Evolutionary conservation across 2,329 filamentous ascomycete genomes (phyloP).

Genomic region (Fusarium longipes): DNA sequence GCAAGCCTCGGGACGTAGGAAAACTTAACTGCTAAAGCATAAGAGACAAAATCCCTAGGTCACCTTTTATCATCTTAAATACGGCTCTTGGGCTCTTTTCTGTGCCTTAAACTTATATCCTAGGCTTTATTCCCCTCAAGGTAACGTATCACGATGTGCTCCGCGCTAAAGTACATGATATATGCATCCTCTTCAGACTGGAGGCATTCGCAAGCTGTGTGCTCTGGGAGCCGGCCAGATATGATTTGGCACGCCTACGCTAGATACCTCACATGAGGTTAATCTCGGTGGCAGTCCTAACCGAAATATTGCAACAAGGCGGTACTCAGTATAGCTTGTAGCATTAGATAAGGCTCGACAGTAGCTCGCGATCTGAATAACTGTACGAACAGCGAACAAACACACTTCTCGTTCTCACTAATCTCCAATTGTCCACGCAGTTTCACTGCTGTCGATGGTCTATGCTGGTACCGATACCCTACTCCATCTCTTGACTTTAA

Average conservation of each 20-base stretch:
- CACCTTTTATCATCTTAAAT: too few species aligned
- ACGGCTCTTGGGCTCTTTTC: too few species aligned
- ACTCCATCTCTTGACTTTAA: constrained; percentile 3
- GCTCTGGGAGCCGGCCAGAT: background rate
- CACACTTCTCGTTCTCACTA: background rate
- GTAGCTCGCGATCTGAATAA: background rate
- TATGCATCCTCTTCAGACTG: background rate
- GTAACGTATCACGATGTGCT: background rate
- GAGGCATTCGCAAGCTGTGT: background rate
- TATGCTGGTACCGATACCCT: constrained; percentile 8
- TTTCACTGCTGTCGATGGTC: background rate
- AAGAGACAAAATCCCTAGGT: too few species aligned
- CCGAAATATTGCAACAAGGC: background rate
- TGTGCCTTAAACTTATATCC: too few species aligned
- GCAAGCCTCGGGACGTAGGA: too few species aligned
- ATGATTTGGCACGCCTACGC: background rate
- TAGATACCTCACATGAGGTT: background rate
- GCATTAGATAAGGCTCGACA: background rate
- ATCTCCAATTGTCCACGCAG: background rate
- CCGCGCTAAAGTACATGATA: background rate
- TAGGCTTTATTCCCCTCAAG: too few species aligned
- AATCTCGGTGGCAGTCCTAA: background rate
- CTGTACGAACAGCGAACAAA: background rate
- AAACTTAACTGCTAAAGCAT: too few species aligned
- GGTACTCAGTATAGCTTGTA: background rate